Evolutionary conservation across 1,284 basidiomycete genomes (phyloP).

Genomic region (Paramarasmius palmivorus): DNA sequence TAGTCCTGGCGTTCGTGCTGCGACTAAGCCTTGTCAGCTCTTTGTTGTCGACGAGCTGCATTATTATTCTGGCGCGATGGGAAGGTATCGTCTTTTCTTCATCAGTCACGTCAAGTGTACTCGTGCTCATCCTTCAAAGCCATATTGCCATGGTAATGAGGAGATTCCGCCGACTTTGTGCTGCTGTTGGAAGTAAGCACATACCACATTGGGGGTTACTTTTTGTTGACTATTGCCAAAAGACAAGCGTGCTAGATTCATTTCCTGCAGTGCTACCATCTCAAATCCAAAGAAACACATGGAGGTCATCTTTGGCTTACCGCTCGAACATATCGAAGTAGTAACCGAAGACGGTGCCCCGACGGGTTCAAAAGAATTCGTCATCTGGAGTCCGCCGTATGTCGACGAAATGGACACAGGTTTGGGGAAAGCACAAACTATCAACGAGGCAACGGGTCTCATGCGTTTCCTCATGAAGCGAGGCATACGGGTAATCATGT

Average conservation of each 20-base stretch:
- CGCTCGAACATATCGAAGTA: slow-evolving; percentile 62
- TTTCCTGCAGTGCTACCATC: slow-evolving; percentile 91
- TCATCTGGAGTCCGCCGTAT: slow-evolving; percentile 78
- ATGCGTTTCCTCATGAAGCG: slow-evolving; percentile 84
- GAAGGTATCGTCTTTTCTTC: slow-evolving; percentile 48
- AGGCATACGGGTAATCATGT: slow-evolving; percentile 82
- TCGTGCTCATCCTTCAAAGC: slow-evolving; percentile 41
- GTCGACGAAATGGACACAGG: slow-evolving; percentile 60
- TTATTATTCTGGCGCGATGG: slow-evolving; percentile 74
- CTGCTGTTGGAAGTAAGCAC: slow-evolving; percentile 81
- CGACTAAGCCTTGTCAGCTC: slow-evolving; percentile 35
- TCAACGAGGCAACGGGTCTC: slow-evolving; percentile 73
- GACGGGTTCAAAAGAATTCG: slow-evolving; percentile 74
- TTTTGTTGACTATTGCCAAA: not conserved
- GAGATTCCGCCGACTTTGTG: slow-evolving; percentile 77
- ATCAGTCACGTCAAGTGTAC: not conserved
- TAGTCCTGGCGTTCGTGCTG: not conserved
- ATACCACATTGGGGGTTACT: not conserved
- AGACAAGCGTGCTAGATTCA: slow-evolving; percentile 68
- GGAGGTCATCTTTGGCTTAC: slow-evolving; percentile 72
- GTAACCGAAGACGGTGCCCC: slow-evolving; percentile 86
- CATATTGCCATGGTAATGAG: slow-evolving; percentile 82
- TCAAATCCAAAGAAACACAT: slow-evolving; percentile 79
- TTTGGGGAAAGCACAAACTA: slow-evolving; percentile 61
- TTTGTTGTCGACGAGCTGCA: slow-evolving; percentile 87